Base-by-base conservation (phyloP, 2,329 filamentous ascomycete species). In the Grosmannia huntii region DNA sequence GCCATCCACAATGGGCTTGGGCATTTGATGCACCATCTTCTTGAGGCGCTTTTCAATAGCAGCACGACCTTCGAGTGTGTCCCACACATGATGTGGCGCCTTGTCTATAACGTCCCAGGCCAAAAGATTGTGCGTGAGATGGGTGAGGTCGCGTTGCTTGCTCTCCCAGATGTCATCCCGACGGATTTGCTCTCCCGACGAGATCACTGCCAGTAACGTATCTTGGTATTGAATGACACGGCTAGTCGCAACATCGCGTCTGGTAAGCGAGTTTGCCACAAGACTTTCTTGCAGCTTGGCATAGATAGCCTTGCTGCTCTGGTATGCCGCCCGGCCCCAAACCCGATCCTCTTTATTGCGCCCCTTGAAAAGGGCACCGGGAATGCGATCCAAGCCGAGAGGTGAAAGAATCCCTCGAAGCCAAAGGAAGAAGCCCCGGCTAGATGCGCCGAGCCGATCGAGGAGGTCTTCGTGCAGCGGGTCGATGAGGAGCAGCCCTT, bases 281-380 rank as follows among this genome's bases (percentile, higher is more conserved):
- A 97, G 77, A 63, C 86, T 92, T 74, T 99, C 94, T 72, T 99
- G 94, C 58, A 99, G 77, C 71, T 91, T 89, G 5, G 90, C 87
- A 69, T 95, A 96, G 70, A 96, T 86, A 69, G 82, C 86, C 69
- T 91, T 95, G 61, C 88, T 89, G 27, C 78, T 79, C 70, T 95
- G 89, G 67, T 90, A 86, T 0, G 90, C 83, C 5, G 84, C 83
- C 51, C 83, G 80, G 14, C 94, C 94, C 71, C 87, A 95, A 12
- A 96, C 84, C 11, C 94, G 86, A 69, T 97, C 92, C 68, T 87
- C 83, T 44, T 88, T 84, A 1, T 80, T 86, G 48, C 90, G 86
- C 44, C 90, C 89, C 56, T 82, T 82, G 75, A 97, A 89, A 6
- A 97, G 71, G 9, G 91, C 90, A 0, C 87, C 91, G 0, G 83